Base-by-base conservation (phyloP, 225 moss, liverwort and hornwort genomes). In the Marchantia paleacea region DNA sequence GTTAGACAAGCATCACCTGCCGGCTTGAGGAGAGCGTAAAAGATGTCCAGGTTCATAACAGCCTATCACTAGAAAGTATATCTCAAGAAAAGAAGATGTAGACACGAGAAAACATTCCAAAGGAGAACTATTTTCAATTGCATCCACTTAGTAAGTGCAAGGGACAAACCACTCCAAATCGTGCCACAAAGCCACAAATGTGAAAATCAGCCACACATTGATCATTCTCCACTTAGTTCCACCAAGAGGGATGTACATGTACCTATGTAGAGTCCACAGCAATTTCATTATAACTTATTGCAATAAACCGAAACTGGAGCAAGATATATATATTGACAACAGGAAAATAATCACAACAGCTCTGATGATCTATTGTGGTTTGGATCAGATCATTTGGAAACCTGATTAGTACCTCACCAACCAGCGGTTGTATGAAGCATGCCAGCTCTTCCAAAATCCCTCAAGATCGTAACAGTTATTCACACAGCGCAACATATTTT, bases 381-480 rank as follows among this genome's bases (percentile, higher is more conserved):
- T 39, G 3, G 5, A 72, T 10, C 12, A 12, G 6, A n/a, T 72
- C 51, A 14, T n/a, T 28, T 9, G 29, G 28, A 10, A 74, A 5
- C 1, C 50, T 52, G 25, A 57, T 66, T 55, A 16, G 68, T 89
- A 97, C 95, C 99, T 94, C 70, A 99, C 99, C 75, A 95, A 90
- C 80, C 92, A 94, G 65, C 95, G 91, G 81, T 95, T 95, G 55
- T 94, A 95, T 8, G 99, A 99, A 81, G 99, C 90, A 83, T 99
- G 99, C 99, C 95, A 99, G 81, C 92, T 94, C 84, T 92, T 99
- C 99, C 99, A 99, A 62, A 99, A 99, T 14, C 95, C 94, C 89
- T 99, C 99, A 71, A 99, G 86, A 81, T 99, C 95, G 76, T 73
- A 95, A 82, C 95, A 99, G 85, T 94, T 95, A 79, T 99, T 99